Evolutionary conservation across 495 filamentous ascomycete species (phyloP), one percentile per base, ranked within the genome.

Genomic region (Cercophora newfieldiana): DNA sequence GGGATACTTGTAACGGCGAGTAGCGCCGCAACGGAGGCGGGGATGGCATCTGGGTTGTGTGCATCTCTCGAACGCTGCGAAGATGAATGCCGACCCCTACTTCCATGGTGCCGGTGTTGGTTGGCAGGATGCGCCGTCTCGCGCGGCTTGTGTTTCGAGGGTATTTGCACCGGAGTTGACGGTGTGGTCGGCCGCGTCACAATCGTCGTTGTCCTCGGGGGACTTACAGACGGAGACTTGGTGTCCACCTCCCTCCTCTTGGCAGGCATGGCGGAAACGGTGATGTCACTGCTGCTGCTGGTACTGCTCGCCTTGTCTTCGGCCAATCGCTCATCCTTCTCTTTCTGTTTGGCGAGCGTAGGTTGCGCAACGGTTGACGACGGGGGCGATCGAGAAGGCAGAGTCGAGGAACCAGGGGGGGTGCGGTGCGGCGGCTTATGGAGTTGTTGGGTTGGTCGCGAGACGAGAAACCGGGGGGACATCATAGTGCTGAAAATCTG

Each of bases 1-100:
- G 86, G 86, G 64, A 89, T 89, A 64, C 77, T 81, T 58, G 86
- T 89, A 60, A 85, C 72, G 47, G 86, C 86, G 5, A 89, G 80
- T 59, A 89, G 77, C 3, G 84, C 85, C 0, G 86, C 86, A 53
- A 87, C 83, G 0, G 85, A 86, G 10, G 86, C 80, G 28, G 86
- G 83, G 53, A 88, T 78, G 14, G 79, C 73, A 70, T 84, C 81
- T 21, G 79, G 80, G 4, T 80, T 79, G 70, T 84, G 82, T 7
- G 74, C 71, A 57, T 79, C 74, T 53, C 70, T 70, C 7, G 73
- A 63, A 28, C 77, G 77, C 48, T 65, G 69, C 44, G 62, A 24
- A 16, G 65, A 47, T 18, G 61, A 51, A 51, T 66, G 65, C 25
- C 48, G 65, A 19, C 61, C 60, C 29, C 64, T 30, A 1, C 72